Conservation (phyloP, 495 filamentous ascomycete genomes). For the Geopyxis carbonaria region DNA sequence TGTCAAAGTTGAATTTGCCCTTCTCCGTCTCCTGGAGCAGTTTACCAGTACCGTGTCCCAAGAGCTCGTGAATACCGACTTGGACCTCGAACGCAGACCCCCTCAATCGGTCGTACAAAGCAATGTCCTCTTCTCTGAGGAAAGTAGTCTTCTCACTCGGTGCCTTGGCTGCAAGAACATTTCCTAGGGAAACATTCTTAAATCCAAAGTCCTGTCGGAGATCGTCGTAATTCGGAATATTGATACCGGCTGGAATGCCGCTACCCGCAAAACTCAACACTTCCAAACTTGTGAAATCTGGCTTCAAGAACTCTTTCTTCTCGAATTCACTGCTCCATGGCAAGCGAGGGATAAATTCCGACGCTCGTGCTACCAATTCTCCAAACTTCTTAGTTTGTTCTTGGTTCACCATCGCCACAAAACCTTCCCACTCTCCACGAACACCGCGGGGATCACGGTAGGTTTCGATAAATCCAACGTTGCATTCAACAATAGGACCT, state of each 20-base stretch:
- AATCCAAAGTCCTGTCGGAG: constrained; percentile 88
- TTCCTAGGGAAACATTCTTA: constrained; percentile 90
- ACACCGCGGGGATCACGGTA: constrained; percentile 89
- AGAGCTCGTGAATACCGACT: constrained; percentile 86
- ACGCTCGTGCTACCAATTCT: constrained; percentile 62
- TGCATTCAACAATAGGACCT: constrained; percentile 71
- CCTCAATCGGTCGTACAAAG: constrained; percentile 59
- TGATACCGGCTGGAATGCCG: constrained; percentile 67
- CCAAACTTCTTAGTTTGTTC: constrained; percentile 86
- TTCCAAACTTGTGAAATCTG: constrained; percentile 82
- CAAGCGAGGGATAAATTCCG: constrained; percentile 65
- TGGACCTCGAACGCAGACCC: constrained; percentile 87
- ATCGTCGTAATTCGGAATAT: constrained; percentile 83
- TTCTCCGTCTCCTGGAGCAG: constrained; percentile 73
- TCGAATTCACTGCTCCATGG: constrained; percentile 84
- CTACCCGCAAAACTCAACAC: constrained; percentile 54
- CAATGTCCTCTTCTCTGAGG: constrained; percentile 53
- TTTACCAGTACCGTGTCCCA: constrained; percentile 92
- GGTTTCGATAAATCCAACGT: constrained; percentile 91
- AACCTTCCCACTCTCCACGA: constrained; percentile 93
- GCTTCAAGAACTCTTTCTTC: constrained; percentile 84
- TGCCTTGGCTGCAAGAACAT: constrained; percentile 76
- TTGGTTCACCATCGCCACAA: constrained; percentile 64
- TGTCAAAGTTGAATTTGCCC: constrained; percentile 75
- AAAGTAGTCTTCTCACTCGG: constrained; percentile 84